Percentiles rank a stretch among this genome's conserved stretches.
phyloP scores from a whole-genome alignment of 768 basidiomycete species.

The Ramaria rubella region DNA sequence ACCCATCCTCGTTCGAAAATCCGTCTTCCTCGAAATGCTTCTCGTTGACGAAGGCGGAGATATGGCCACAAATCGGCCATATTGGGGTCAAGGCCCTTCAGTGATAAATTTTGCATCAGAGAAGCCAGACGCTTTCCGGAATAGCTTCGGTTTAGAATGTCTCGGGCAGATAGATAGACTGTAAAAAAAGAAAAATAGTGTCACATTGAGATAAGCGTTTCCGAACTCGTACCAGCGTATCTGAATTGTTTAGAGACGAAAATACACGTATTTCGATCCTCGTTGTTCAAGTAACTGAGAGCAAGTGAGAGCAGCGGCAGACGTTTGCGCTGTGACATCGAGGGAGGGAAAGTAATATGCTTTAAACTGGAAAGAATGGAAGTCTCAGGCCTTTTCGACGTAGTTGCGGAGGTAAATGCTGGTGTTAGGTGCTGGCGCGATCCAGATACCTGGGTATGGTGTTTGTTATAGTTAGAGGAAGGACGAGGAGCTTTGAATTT shows the following conservation, averaged over 20 bases:
- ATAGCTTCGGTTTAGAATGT: conserved; percentile 41
- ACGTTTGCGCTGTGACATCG: conserved; percentile 49
- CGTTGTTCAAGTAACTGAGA: conserved; percentile 39
- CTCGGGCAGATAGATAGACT: conserved; percentile 60
- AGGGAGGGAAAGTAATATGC: conserved; percentile 50
- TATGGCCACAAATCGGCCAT: conserved; percentile 73
- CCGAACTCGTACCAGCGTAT: conserved; percentile 45
- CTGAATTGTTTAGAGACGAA: conserved; percentile 55
- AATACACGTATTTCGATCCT: conserved; percentile 40
- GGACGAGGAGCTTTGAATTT: conserved; percentile 28
- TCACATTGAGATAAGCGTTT: background rate
- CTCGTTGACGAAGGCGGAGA: conserved; percentile 42
- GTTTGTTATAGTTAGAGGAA: conserved; percentile 20
- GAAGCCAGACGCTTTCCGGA: conserved; percentile 42
- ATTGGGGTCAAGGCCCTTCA: conserved; percentile 29
- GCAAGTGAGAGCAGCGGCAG: conserved; percentile 48
- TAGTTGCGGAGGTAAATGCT: background rate
- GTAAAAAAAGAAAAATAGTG: background rate
- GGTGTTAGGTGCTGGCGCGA: background rate
- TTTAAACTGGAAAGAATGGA: conserved; percentile 22
- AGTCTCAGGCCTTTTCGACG: background rate
- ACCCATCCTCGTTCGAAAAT: conserved; percentile 49
- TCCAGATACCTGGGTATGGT: conserved; percentile 6
- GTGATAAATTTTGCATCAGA: conserved; percentile 23
- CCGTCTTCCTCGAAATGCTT: conserved; percentile 31